Evolutionary conservation across 2,329 filamentous ascomycete genomes (phyloP).

Genomic region (Onygenales sp.): DNA sequence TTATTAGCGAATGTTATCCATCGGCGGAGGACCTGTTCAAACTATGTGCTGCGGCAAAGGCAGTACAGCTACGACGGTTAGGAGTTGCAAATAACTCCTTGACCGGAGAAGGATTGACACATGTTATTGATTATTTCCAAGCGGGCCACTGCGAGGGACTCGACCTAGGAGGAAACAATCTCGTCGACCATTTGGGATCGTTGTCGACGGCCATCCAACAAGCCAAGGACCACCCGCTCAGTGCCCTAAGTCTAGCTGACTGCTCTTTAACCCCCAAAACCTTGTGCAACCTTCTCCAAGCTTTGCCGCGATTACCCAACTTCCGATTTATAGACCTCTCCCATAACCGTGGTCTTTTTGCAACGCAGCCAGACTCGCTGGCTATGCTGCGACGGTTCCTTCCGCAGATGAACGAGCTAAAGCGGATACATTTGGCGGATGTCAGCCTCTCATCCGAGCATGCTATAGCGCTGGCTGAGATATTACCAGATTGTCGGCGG

Average conservation of each 20-base stretch:
- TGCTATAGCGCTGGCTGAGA: conserved; percentile 80
- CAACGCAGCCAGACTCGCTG: conserved; percentile 62
- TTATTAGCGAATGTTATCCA: conserved; percentile 70
- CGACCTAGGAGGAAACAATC: conserved; percentile 78
- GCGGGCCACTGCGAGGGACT: conserved; percentile 75
- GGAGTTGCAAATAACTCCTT: conserved; percentile 77
- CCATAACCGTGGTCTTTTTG: conserved; percentile 76
- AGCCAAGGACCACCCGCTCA: conserved; percentile 48
- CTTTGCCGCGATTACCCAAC: conserved; percentile 57
- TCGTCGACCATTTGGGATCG: conserved; percentile 42
- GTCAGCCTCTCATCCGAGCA: conserved; percentile 78
- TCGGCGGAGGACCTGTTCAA: conserved; percentile 60
- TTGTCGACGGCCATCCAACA: conserved; percentile 28
- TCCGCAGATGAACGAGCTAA: conserved; percentile 66
- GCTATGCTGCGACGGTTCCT: conserved; percentile 71
- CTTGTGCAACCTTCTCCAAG: conserved; percentile 65
- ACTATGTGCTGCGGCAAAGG: conserved; percentile 72
- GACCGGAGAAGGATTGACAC: conserved; percentile 60
- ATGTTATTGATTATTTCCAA: conserved; percentile 67
- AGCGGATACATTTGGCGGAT: conserved; percentile 77
- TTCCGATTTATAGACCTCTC: conserved; percentile 88
- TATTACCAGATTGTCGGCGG: conserved; percentile 71
- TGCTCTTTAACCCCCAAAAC: conserved; percentile 69
- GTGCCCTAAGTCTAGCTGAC: conserved; percentile 76
- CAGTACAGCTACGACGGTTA: conserved; percentile 67